Conservation (phyloP, 2,329 filamentous ascomycete genomes). For the Microcyclospora pomicola region DNA sequence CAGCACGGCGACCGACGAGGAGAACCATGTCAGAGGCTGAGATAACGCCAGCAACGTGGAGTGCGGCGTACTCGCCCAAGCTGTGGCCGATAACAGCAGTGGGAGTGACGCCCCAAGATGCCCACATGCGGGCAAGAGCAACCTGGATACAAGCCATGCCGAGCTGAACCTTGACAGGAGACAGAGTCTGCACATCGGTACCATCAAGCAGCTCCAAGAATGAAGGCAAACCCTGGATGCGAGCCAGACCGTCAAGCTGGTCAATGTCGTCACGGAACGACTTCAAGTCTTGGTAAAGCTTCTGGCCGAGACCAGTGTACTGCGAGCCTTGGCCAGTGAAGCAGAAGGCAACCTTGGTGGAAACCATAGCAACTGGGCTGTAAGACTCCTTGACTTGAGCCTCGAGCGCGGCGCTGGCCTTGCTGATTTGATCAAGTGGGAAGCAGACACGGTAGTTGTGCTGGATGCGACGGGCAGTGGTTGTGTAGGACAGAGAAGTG, state of each 20-base stretch:
- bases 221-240: conserved; percentile 34
- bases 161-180: conserved; percentile 39
- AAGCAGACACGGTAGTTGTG: conserved; percentile 40
- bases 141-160: conserved; percentile 41
- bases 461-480: conserved; percentile 40
- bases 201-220: conserved; percentile 37
- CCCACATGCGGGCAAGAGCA: conserved; percentile 39
- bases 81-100: conserved; percentile 43
- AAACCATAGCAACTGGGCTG: conserved; percentile 39
- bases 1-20: conserved; percentile 54
- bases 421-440: conserved; percentile 32
- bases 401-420: conserved; percentile 32
- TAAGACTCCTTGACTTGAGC: conserved; percentile 37
- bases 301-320: conserved; percentile 37
- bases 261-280: conserved; percentile 37
- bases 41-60: conserved; percentile 56
- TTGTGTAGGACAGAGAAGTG: conserved; percentile 37
- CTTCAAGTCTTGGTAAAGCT: conserved; percentile 35
- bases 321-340: conserved; percentile 41
- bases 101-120: conserved; percentile 40
- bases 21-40: conserved; percentile 59
- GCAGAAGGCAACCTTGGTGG: conserved; percentile 37
- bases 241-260: conserved; percentile 34
- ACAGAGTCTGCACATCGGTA: conserved; percentile 35
- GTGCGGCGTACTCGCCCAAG: conserved; percentile 60